Conservation (phyloP, 371 early-diverging fungal genomes). For the Apophysomyces elegans region DNA sequence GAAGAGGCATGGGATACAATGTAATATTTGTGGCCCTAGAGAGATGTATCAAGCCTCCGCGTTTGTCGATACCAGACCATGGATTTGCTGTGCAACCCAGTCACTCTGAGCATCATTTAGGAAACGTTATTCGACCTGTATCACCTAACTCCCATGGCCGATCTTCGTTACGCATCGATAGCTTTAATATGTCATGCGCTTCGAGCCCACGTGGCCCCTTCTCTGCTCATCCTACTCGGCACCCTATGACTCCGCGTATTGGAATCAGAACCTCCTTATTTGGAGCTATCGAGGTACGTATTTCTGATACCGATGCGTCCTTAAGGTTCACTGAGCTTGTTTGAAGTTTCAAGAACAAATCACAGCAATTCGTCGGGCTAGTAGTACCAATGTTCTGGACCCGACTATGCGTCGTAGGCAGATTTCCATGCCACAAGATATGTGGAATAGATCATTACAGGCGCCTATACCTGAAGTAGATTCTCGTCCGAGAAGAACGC, state of each 20-base stretch:
- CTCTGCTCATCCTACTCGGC: constrained; percentile 29
- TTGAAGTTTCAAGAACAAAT: constrained; percentile 46
- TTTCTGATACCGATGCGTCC: neutral
- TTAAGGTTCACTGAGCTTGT: neutral
- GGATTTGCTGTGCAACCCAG: constrained; percentile 27
- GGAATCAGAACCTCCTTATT: constrained; percentile 53
- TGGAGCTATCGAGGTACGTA: constrained; percentile 53
- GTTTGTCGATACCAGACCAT: constrained; percentile 33
- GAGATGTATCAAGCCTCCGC: constrained; percentile 24
- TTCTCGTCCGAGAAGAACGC: constrained; percentile 21
- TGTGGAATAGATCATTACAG: constrained; percentile 18
- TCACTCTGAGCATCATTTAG: constrained; percentile 30
- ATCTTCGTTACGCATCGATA: constrained; percentile 29
- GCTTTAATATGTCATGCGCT: constrained; percentile 28
- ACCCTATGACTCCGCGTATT: constrained; percentile 48
- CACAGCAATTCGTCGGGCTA: constrained; percentile 32
- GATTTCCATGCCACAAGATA: constrained; percentile 37
- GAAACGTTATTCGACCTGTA: constrained; percentile 39
- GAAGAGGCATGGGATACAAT: neutral
- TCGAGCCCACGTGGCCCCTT: constrained; percentile 38
- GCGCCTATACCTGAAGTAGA: constrained; percentile 2
- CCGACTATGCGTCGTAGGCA: constrained; percentile 21
- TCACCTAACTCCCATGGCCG: constrained; percentile 33
- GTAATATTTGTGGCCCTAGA: constrained; percentile 5
- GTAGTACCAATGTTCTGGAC: constrained; percentile 17